Evolutionary conservation across 1,139 yeast species (phyloP), one percentile per base, ranked within the genome.

Genomic region (Candida frijolesensis): DNA sequence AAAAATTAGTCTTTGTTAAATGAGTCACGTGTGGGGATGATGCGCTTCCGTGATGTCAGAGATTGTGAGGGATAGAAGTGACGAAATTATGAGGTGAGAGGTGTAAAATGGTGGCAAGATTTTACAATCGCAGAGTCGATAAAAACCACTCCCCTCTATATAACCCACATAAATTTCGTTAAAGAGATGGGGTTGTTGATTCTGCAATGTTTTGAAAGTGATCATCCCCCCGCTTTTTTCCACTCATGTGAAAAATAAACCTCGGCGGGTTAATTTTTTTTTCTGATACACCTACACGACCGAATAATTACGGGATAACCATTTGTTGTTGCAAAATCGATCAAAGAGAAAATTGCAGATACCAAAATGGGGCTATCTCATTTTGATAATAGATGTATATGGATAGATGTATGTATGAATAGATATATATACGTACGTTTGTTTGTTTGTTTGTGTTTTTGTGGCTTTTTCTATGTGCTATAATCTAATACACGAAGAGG

Each of bases 21-120:
- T 38, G 42, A 38, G 42, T 38, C 42, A 38, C 45, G 45, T 42
- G 45, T 32, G 45, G 16, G 33, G 42, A 14, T 25, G 29, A 25
- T 25, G 29, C 29, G 29, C 10, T 25, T 25, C 8, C n/a, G 12
- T 30, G 14, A 14, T 12, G 8, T 12, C 12, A 30, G 12, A 16
- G 12, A 16, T 6, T 16, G 18, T 34, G 18, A 34, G 4, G 5
- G 19, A 4, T 25, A 9, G 29, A 6, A 25, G 4, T 25, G 29
- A 25, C 2, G 29, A 25, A 25, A 25, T 25, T 25, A 25, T 19
- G 3, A 4, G 22, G 3, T 19, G 10, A 4, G 29, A 6, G 25
- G 25, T 22, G 4, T 22, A 22, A 22, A 22, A 25, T 6, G 29
- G 29, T 25, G 10, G 29, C 10, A 25, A 25, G 2, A 25, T 25